Evolutionary conservation across 2,329 filamentous ascomycete genomes (phyloP), one percentile per base, ranked within the genome.

Genomic region (Sporothrix phasma): DNA sequence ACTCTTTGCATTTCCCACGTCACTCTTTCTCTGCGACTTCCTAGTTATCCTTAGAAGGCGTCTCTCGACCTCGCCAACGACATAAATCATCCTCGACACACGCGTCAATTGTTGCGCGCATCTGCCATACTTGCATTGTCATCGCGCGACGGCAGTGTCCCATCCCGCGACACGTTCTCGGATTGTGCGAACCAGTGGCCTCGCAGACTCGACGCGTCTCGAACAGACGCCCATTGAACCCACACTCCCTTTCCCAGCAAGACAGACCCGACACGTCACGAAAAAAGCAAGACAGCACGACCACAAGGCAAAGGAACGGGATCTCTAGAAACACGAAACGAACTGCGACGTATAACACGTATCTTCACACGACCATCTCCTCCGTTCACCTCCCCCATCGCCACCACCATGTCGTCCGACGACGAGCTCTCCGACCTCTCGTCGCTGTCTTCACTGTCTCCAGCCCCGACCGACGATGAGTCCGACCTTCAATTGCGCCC

Each of bases 361-460:
- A 8, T 19, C 24, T 22, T 7, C 13, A 29, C 45, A 49, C 45
- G 22, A 29, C 45, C 11, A n/a, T 15, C 5, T 31, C 46, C 46
- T 41, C 26, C 41, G 8, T 49, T 29, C 11, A 3, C 34, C 34
- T 49, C 5, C 26, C 41, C 49, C 49, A 26, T 41, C n/a, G 13
- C 47, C 31, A 11, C 54, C 64, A 79, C 73, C 73, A 85, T 85
- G 82, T 76, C 83, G 82, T 76, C 83, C 66, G 83, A 83, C 70
- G 82, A 85, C 72, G 83, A 86, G 64, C 79, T 88, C 64, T 87
- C 85, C 39, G 81, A 80, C 4, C 72, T 75, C 7, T 73, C 71
- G 53, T 85, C 83, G 37, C 70, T 74, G 17, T 74, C 72, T 53
- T 85, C 83, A 39, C 71, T 82, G 61, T 82, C 81, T 22, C 81